Evolutionary conservation across 768 basidiomycete genomes (phyloP), one percentile per base, ranked within the genome.

Genomic region (Chlorophyllum brunneum): DNA sequence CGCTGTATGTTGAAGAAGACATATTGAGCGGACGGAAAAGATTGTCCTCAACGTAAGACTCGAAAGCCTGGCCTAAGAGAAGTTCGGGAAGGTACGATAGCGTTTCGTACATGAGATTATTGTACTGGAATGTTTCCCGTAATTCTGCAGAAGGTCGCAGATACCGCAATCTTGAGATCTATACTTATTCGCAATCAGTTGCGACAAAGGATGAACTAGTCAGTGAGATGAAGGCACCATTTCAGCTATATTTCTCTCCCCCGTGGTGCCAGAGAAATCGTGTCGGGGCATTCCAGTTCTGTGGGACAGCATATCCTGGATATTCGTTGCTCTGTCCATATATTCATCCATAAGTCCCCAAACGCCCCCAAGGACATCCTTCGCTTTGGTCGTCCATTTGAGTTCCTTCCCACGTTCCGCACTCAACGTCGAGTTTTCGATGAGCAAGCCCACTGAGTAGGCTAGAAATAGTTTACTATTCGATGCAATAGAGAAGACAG

Each of bases 211-310:
- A 16, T 8, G 22, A 38, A 38, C 1, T 24, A 13, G 13, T 23
- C 20, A 16, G 13, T 22, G 18, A 47, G 30, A 13, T 4, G 16
- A 20, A 11, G 3, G 29, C 37, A 73, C 72, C 69, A 72, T 72
- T 46, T 69, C 69, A 15, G 64, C 43, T 5, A 73, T 59, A 3
- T 67, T 64, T 4, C 70, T 71, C 29, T 61, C 34, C 9, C 68
- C 52, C 8, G 61, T 41, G 11, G 49, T 59, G 5, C 68, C 66
- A 9, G 71, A 72, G 27, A 56, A 69, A 57, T 76, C 74, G 47
- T 77, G 76, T 10, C 74, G 56, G n/a, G 75, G 76, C 62, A 77
- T 54, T 0, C 74, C 76, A 10, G 73, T 76, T 5, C 76, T 58
- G 59, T 77, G 75, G 1, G 68, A 68, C 0, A 74, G 56, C 63